phyloP scores from a whole-genome alignment of 1,284 basidiomycete genomes.

The Moesziomyces aphidis region DNA sequence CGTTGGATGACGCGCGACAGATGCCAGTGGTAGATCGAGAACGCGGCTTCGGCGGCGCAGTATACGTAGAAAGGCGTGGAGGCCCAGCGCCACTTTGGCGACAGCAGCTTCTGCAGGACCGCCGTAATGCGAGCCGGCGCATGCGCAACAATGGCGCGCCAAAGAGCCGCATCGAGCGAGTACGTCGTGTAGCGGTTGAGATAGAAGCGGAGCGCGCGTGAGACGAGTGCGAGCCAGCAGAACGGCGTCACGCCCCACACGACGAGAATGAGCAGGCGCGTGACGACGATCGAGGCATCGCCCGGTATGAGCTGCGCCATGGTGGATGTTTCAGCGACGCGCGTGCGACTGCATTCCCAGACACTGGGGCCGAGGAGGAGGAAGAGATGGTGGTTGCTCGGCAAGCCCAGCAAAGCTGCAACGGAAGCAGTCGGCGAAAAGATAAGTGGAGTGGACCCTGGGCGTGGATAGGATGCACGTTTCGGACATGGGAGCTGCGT shows the following conservation, averaged over 20 bases:
- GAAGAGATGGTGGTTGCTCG: neutral
- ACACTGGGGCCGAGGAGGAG: neutral
- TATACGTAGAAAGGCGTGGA: conserved; percentile 37
- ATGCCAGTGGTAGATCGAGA: conserved; percentile 60
- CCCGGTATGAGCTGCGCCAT: conserved; percentile 48
- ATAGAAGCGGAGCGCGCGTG: conserved; percentile 16
- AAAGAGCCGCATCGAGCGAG: conserved; percentile 16
- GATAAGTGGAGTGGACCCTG: neutral
- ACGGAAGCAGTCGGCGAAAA: neutral
- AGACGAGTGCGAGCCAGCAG: conserved; percentile 46
- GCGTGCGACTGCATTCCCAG: neutral
- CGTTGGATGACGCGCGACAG: conserved; percentile 42
- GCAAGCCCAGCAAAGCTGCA: neutral
- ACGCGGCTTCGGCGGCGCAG: conserved; percentile 40
- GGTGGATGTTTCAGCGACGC: neutral
- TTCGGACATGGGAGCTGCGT: no score
- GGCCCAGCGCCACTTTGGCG: conserved; percentile 15
- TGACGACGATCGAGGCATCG: conserved; percentile 48
- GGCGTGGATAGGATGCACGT: neutral
- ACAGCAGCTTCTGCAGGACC: conserved; percentile 3
- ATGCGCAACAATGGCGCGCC: conserved; percentile 7
- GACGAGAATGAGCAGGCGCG: conserved; percentile 40
- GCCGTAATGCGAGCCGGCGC: conserved; percentile 8
- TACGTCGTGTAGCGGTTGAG: conserved; percentile 5
- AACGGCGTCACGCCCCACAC: conserved; percentile 59